Base-by-base conservation (phyloP, 2,329 filamentous ascomycete genomes). In the Penicillium thymicola region DNA sequence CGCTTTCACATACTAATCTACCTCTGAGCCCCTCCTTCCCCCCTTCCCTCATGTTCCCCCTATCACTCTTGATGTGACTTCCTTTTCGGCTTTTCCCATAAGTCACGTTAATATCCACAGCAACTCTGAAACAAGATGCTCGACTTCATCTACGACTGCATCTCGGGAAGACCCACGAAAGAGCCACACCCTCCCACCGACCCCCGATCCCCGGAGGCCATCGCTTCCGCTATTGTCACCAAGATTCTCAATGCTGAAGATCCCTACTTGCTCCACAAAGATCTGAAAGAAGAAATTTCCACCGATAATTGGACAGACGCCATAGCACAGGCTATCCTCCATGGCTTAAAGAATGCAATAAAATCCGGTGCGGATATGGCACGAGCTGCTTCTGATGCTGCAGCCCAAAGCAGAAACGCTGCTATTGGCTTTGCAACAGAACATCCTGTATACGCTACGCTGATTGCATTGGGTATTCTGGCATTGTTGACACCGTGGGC, bases 401-500 rank as follows among this genome's bases (percentile, higher is more conserved):
- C 27, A 2, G 3, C 36, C 25, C 25, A 50, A 32, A 23, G 47
- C 25, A 42, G 11, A 42, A 38, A 41, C 1, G 47, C 47, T 10
- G 37, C 47, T 13, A 10, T 41, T 14, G 37, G 13, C 23, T 50
- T 50, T 50, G 27, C 36, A 41, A 41, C 27, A 4, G 37, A 41
- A 2, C 47, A 50, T 32, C 47, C 47, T 30, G 14, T 34, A 3
- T 50, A 50, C 9, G 25, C 47, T 32, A 50, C 37, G 3, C 18
- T 50, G 7, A 28, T 50, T 50, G 47, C 47, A 42, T 23, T 50
- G 13, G 47, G 47, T 16, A 32, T 50, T 8, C 52, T 72, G 37
- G 69, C 68, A 0, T 41, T 72, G 9, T 27, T 71, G 34, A 40
- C 58, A 2, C 69, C 67, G 9, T 69, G 65, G 66, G 58, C 66